Conservation (phyloP, 495 filamentous ascomycete genomes). For the Penicillium pancosmium region DNA sequence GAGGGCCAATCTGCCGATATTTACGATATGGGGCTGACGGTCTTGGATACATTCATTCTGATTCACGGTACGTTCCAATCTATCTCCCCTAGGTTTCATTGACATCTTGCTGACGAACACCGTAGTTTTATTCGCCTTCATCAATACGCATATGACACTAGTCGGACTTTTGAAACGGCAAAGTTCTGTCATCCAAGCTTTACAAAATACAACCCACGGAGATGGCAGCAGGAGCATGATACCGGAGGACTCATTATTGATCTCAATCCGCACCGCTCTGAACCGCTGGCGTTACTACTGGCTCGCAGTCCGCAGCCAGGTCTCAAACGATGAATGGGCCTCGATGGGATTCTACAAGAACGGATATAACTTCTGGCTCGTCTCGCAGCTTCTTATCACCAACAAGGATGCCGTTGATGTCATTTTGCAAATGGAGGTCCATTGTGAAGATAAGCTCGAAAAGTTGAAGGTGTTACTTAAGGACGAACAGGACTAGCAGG, state of each 20-base stretch:
- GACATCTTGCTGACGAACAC: conserved; percentile 5
- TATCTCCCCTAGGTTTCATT: neutral
- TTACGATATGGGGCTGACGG: conserved; percentile 26
- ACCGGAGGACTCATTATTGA: conserved; percentile 40
- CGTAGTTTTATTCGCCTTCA: conserved; percentile 47
- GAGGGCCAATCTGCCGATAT: conserved; percentile 13
- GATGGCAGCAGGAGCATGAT: conserved; percentile 15
- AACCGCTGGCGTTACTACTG: conserved; percentile 45
- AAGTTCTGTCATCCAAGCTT: conserved; percentile 9
- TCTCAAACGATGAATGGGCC: conserved; percentile 42
- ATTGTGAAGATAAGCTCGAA: conserved; percentile 50
- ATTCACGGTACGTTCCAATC: conserved; percentile 42
- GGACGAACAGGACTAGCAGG: conserved; percentile 40
- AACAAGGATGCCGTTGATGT: conserved; percentile 51
- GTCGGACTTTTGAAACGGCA: conserved; percentile 34
- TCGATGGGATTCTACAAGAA: conserved; percentile 52
- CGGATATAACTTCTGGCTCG: conserved; percentile 51
- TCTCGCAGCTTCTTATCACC: conserved; percentile 49
- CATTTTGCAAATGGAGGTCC: conserved; percentile 52
- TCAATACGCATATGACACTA: conserved; percentile 49
- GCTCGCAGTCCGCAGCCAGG: conserved; percentile 33
- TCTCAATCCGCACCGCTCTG: conserved; percentile 38
- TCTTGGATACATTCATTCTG: conserved; percentile 48
- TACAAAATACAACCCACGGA: neutral
- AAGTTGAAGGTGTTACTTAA: conserved; percentile 47